A percentile compares a stretch with the other conserved stretches of the same genome.
These are phyloP conservation scores for Exophiala sp. DNA, from an alignment of 2,329 filamentous ascomycete genomes.

Conservation along the genomic window DNA sequence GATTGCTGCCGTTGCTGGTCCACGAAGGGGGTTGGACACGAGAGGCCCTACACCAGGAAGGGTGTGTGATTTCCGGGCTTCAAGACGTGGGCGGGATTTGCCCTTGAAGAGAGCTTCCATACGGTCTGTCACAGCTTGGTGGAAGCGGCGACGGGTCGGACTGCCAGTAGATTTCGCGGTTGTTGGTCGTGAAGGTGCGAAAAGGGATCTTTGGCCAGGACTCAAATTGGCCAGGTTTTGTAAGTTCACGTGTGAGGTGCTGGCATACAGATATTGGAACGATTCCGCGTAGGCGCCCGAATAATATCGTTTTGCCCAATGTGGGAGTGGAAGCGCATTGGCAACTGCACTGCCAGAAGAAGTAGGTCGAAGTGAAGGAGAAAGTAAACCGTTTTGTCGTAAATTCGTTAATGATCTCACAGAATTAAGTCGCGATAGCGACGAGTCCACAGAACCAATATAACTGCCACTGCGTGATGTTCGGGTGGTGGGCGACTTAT, in stretches of 20 bases:
- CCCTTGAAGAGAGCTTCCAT: constrained; percentile 14
- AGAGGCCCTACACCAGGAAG: constrained; percentile 26
- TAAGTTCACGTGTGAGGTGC: constrained; percentile 18
- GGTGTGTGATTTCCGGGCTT: constrained; percentile 26
- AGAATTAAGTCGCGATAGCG: constrained; percentile 24
- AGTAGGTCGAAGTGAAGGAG: constrained; percentile 27
- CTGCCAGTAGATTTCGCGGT: constrained; percentile 20
- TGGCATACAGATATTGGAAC: constrained; percentile 24
- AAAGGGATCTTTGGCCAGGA: constrained; percentile 14
- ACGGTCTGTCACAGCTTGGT: constrained; percentile 13
- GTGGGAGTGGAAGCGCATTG: constrained; percentile 38
- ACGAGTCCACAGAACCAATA: constrained; percentile 16
- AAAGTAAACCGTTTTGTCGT: constrained; percentile 34
- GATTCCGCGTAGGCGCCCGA: constrained; percentile 28
- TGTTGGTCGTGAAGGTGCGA: constrained; percentile 27
- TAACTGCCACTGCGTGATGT: constrained; percentile 19
- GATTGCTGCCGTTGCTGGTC: constrained; percentile 15
- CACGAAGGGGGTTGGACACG: constrained; percentile 26
- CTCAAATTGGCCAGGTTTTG: constrained; percentile 8
- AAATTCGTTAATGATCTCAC: constrained; percentile 26
- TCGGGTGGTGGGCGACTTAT: constrained; percentile 21
- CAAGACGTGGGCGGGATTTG: constrained; percentile 19
- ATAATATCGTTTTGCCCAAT: constrained; percentile 64
- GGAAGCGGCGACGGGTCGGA: constrained; percentile 14
- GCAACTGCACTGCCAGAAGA: constrained; percentile 46